Base-by-base conservation (phyloP, 1,139 yeast genomes). In the Blastobotrys buckinghamii region DNA sequence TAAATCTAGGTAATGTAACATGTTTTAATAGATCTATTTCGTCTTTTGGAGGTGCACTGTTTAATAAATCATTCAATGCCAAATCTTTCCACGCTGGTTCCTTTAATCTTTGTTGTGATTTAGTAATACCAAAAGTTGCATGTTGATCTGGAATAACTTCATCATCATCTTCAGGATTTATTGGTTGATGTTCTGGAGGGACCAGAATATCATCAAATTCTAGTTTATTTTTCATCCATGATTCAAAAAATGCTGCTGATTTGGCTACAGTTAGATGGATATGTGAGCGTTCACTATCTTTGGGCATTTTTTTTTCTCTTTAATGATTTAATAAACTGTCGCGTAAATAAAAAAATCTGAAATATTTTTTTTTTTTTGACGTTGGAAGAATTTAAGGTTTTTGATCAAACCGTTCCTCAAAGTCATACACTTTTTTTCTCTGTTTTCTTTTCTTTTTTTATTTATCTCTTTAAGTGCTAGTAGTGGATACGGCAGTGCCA, bases 281-380 rank as follows among this genome's bases (percentile, higher is more conserved):
- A 24, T 64, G 66, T 16, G 69, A 58, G 32, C 71, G 53, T 37
- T 64, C 67, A 6, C 71, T 66, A 55, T 69, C 73, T 57, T 62
- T 60, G 49, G 55, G 54, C 6, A 9, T 10, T 19, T 5, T 3
- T 19, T 34, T 34, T 19, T 34, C 13, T 29, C 3, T 29, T 10
- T 29, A 29, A 29, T 9, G n/a, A 29, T 3, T 29, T 12, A 29
- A 5, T 22, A 22, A 29, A 6, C 4, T 29, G 32, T 29, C 32
- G 32, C 32, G 32, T 29, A 29, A 29, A 29, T 6, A 12, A 12
- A 29, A 29, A 29, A 29, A 29, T 12, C 12, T 6, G 4, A 29
- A 29, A 29, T 12, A 29, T 6, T 6, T 6, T 6, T 6, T 12
- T 6, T 12, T 29, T 4, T n/a, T n/a, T n/a, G n/a, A n/a, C n/a